Conservation (phyloP, 768 basidiomycete species). For the Mycena albidolilacea region DNA sequence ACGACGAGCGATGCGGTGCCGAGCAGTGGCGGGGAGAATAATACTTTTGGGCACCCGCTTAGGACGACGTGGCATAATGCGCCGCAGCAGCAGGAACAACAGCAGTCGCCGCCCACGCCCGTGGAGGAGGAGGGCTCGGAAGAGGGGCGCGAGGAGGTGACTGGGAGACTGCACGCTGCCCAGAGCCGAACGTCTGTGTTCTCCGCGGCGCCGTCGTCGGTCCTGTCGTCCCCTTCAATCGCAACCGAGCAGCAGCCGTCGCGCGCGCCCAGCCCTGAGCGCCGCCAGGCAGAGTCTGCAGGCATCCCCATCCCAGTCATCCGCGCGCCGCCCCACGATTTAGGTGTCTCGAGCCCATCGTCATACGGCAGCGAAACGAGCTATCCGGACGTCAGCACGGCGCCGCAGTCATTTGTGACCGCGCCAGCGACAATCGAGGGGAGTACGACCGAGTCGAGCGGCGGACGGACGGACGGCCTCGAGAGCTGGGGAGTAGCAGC, state of each 20-base stretch:
- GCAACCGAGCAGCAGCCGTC: slow-evolving; percentile 35
- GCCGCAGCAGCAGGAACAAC: slow-evolving; percentile 39
- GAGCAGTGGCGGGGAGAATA: slow-evolving; percentile 72
- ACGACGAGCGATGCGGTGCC: slow-evolving; percentile 56
- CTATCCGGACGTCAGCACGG: slow-evolving; percentile 77
- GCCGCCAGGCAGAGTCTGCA: slow-evolving; percentile 31
- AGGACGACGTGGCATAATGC: slow-evolving; percentile 53
- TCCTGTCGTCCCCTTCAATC: neutral
- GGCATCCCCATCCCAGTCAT: slow-evolving; percentile 48
- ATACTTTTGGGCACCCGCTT: slow-evolving; percentile 81
- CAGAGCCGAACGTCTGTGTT: slow-evolving; percentile 34
- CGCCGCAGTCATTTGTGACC: slow-evolving; percentile 78
- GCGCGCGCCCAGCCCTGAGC: slow-evolving; percentile 35
- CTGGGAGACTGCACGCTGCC: slow-evolving; percentile 23
- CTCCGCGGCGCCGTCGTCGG: slow-evolving; percentile 28
- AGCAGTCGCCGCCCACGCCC: slow-evolving; percentile 39
- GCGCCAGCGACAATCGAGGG: slow-evolving; percentile 72
- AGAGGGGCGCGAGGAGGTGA: slow-evolving; percentile 7
- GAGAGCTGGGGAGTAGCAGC: slow-evolving; percentile 63
- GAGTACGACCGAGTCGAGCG: slow-evolving; percentile 66
- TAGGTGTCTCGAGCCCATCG: slow-evolving; percentile 12
- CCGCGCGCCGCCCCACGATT: slow-evolving; percentile 31
- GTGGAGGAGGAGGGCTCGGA: slow-evolving; percentile 22
- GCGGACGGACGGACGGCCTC: slow-evolving; percentile 52
- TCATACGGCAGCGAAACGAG: slow-evolving; percentile 46